Conservation (phyloP, 2,329 filamentous ascomycete species). For the Fusarium secorum region DNA sequence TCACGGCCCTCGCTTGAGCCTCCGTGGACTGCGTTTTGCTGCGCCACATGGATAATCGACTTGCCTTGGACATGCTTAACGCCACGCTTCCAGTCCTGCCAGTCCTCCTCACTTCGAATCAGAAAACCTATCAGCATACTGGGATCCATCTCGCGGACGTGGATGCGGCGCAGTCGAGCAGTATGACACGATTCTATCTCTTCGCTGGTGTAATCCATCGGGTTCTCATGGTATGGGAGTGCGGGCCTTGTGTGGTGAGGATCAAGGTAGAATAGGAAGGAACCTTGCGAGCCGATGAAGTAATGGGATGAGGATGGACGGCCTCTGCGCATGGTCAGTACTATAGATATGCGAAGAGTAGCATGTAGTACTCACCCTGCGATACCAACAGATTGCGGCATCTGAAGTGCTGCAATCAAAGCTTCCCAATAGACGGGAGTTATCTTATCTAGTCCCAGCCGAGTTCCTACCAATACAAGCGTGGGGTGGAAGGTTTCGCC, state of each 20-base stretch:
- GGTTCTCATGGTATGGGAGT: constrained; percentile 67
- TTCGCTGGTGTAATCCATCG: constrained; percentile 68
- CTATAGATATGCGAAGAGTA: not conserved
- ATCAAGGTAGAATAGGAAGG: constrained; percentile 91
- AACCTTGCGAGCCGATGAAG: constrained; percentile 69
- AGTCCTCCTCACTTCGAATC: constrained; percentile 83
- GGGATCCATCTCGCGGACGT: constrained; percentile 93
- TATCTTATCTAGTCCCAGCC: constrained; percentile 91
- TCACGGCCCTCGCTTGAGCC: constrained; percentile 66
- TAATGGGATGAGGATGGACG: constrained; percentile 86
- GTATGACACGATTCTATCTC: constrained; percentile 90
- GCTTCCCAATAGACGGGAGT: constrained; percentile 96
- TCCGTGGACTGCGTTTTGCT: constrained; percentile 67
- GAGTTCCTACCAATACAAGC: constrained; percentile 85
- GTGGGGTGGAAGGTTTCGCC: constrained; percentile 79
- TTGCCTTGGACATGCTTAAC: constrained; percentile 81
- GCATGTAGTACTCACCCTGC: constrained; percentile 73
- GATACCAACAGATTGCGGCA: constrained; percentile 93
- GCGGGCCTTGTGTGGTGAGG: constrained; percentile 85
- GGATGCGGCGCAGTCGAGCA: constrained; percentile 79
- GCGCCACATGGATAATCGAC: constrained; percentile 83
- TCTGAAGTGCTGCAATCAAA: constrained; percentile 83
- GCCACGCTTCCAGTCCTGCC: constrained; percentile 80
- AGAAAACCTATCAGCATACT: constrained; percentile 97
- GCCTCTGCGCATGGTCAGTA: constrained; percentile 63